Conservation (phyloP, 495 filamentous ascomycete species). For the Lophiostoma macrostomum region DNA sequence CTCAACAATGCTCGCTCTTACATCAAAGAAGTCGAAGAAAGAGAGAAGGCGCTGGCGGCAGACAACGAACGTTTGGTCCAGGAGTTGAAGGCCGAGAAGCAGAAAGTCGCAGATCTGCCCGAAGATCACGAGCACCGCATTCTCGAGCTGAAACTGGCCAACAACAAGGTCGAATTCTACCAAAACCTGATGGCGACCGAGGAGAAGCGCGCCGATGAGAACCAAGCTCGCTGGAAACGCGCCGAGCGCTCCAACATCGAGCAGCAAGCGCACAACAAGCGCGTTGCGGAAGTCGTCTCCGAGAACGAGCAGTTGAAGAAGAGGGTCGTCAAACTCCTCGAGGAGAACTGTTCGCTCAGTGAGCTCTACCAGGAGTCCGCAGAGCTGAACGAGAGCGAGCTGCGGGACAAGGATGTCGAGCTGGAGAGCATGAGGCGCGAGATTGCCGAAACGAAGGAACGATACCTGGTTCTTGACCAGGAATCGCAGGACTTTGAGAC, state of each 20-base stretch:
- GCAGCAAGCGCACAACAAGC: not conserved
- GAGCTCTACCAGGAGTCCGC: not conserved
- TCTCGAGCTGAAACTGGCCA: not conserved
- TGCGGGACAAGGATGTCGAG: not conserved
- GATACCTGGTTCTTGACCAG: too few relatives aligned
- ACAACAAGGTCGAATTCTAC: slow-evolving; percentile 1
- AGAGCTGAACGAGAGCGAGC: not conserved
- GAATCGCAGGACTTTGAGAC: too few relatives aligned
- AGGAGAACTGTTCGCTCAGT: not conserved
- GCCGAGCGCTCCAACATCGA: not conserved
- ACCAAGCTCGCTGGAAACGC: not conserved
- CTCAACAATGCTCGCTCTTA: not conserved
- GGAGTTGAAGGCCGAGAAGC: not conserved
- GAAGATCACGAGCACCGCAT: not conserved
- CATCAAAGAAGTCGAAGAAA: slow-evolving; percentile 9
- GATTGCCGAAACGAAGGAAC: too few relatives aligned
- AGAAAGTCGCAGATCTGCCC: slow-evolving; percentile 2
- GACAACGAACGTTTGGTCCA: not conserved
- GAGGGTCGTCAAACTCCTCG: slow-evolving; percentile 1
- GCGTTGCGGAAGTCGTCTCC: not conserved
- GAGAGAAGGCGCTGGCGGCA: not conserved
- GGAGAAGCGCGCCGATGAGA: not conserved
- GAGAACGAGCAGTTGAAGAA: not conserved
- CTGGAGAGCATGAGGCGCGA: not conserved
- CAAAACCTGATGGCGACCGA: not conserved